Evolutionary conservation across 805 yeast species (phyloP), one percentile per base, ranked within the genome.

Genomic region (Komagataella pastoris): DNA sequence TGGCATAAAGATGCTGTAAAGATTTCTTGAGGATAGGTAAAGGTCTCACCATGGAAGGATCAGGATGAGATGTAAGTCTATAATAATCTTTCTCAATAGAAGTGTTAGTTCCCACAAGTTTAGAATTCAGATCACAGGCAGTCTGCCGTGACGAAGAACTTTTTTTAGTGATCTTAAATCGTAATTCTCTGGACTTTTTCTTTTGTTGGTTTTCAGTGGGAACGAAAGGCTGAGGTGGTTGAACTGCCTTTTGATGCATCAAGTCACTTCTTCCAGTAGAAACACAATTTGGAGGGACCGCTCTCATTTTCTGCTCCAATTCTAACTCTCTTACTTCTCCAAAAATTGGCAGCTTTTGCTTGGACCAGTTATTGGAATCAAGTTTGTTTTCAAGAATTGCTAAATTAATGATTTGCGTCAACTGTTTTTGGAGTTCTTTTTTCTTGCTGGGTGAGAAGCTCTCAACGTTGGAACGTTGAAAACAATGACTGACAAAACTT

Each of bases 11-110:
- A 48, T 72, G 63, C 19, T 70, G 69, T 47, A 83, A 67, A 2
- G 96, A 75, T 57, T 76, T 73, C 54, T 75, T 72, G 52, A 91
- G 66, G 1, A 88, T 71, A 1, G 60, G 63, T 47, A 78, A 69
- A 0, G 98, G 97, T 48, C 99, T 73, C 2, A 91, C 97, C 24
- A 74, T 68, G 2, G 78, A 76, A 0, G 97, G 97, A 55, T 87
- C 86, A 0, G 98, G 97, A 50, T 83, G 96, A 1, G 96, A 86
- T 0, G 99, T 93, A 54, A 93, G 68, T 54, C 98, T 74, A 21
- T 88, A 68, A 62, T 89, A 91, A 47, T 78, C 71, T 64, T 91
- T 93, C 58, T 89, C 97, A 21, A 91, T 63, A 1, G 62, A 70
- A 50, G 73, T 73, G 59, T 85, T 75, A 1, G 77, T 73, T 0